phyloP scores from a whole-genome alignment of 176 grass and related monocot genomes.

The Rhynchospora pubera region DNA sequence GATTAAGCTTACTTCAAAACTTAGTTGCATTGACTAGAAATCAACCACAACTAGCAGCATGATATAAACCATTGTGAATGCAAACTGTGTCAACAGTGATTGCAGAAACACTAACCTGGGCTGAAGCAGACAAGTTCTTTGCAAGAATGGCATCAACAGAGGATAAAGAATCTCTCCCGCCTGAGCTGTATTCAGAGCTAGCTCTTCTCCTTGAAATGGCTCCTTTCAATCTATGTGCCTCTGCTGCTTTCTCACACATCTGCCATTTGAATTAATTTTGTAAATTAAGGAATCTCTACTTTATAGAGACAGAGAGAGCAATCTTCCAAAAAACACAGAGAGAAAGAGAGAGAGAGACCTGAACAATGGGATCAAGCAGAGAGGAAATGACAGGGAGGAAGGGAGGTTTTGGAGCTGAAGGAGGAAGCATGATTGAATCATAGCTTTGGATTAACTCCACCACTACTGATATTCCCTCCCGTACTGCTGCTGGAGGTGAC shows the following conservation, averaged over 20 bases:
- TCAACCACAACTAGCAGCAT: neutral
- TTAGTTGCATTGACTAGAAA: slow-evolving; percentile 13
- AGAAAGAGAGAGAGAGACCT: slow-evolving; percentile 37
- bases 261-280: slow-evolving; percentile 28
- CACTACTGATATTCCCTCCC: slow-evolving; percentile 81
- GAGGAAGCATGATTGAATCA: slow-evolving; percentile 94
- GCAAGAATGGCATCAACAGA: slow-evolving; percentile 89
- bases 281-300: neutral
- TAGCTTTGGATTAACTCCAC: slow-evolving; percentile 87
- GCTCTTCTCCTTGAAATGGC: slow-evolving; percentile 64
- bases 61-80: neutral
- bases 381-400: slow-evolving; percentile 88
- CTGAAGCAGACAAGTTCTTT: slow-evolving; percentile 49
- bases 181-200: slow-evolving; percentile 60
- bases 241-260: slow-evolving; percentile 94
- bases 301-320: neutral
- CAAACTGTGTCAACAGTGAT: slow-evolving; percentile 17
- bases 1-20: slow-evolving; percentile 19
- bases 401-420: slow-evolving; percentile 69
- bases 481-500: slow-evolving; percentile 68
- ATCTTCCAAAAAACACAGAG: neutral
- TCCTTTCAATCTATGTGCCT: slow-evolving; percentile 88
- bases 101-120: slow-evolving; percentile 50
- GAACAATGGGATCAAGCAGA: slow-evolving; percentile 92
- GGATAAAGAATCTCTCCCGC: slow-evolving; percentile 62